Percentiles rank a stretch among this genome's conserved stretches.
Evolutionary conservation across 1,284 basidiomycete genomes (phyloP).

Genomic region (Gomphus sp.): DNA sequence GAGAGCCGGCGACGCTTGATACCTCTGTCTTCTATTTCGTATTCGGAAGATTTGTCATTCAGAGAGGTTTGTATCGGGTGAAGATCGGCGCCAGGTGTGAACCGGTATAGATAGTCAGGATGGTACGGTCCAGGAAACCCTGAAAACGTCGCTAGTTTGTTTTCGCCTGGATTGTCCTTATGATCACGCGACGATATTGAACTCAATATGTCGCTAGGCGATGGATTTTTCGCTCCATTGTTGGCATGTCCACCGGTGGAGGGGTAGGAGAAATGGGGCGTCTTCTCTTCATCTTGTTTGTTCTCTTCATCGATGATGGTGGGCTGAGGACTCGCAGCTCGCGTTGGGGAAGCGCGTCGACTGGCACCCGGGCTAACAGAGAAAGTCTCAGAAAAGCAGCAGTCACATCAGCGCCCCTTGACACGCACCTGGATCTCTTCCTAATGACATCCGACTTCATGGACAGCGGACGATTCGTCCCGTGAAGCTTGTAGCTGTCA

Average conservation of each 20-base stretch:
- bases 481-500: constrained; percentile 68
- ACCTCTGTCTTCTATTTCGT: constrained; percentile 24
- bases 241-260: constrained; percentile 4
- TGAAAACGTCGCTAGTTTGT: neutral
- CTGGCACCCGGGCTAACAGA: constrained; percentile 65
- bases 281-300: constrained; percentile 9
- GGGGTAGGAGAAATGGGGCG: constrained; percentile 13
- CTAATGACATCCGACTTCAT: constrained; percentile 83
- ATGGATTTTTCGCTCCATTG: constrained; percentile 5
- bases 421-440: constrained; percentile 70
- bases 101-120: constrained; percentile 51
- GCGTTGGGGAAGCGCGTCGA: constrained; percentile 58
- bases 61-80: constrained; percentile 30
- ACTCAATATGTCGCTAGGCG: constrained; percentile 7
- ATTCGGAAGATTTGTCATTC: constrained; percentile 31
- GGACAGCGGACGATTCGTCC: constrained; percentile 70
- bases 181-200: constrained; percentile 3
- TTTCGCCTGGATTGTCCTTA: neutral
- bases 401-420: constrained; percentile 40
- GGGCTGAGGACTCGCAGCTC: constrained; percentile 18
- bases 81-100: constrained; percentile 38
- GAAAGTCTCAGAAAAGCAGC: constrained; percentile 42
- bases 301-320: constrained; percentile 3
- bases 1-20: constrained; percentile 65
- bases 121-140: constrained; percentile 63